Evolutionary conservation across 305 asterid genomes (phyloP), one percentile per base, ranked within the genome.

Genomic region (Fraxinus nigra): DNA sequence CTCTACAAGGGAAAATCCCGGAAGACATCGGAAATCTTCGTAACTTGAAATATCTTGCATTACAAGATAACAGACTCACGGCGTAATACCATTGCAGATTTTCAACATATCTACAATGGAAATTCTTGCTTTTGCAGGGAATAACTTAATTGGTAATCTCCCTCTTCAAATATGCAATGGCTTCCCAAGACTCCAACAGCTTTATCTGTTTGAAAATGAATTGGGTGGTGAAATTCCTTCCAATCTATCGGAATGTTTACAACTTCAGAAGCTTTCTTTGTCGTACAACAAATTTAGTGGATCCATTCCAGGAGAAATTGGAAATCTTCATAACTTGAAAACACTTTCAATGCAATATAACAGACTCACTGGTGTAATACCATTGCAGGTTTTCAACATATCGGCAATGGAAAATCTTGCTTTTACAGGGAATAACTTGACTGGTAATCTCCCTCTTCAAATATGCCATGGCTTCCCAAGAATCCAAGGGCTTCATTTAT

Each of bases 81-180:
- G 77, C 18, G 51, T 13, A 7, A 79, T 70, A 69, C 82, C 82
- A 10, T 54, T 1, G 11, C 30, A 11, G 72, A 4, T 80, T n/a
- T 81, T 70, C 34, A 83, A 79, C 76, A 78, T 83, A 22, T 81
- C 88, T 2, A 72, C 86, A 3, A 43, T 83, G 26, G 61, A 81
- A 78, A 0, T 0, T 1, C 3, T 85, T 10, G 0, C 1, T 0
- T 73, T 84, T 3, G 0, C 32, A 20, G 32, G 28, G 0, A 85
- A 46, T 43, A 56, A 22, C 7, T 5, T 82, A 0, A 72, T 84
- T 16, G 84, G 83, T 7, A 46, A 14, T 18, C 74, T 85, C 73
- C 82, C 87, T 0, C 35, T n/a, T 33, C 18, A 72, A 32, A 40
- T 84, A n/a, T 81, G 84, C 63, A 13, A 3, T 7, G 5, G n/a